Conservation (phyloP, 2,329 filamentous ascomycete species). For the Aspergillus fumigatus region DNA sequence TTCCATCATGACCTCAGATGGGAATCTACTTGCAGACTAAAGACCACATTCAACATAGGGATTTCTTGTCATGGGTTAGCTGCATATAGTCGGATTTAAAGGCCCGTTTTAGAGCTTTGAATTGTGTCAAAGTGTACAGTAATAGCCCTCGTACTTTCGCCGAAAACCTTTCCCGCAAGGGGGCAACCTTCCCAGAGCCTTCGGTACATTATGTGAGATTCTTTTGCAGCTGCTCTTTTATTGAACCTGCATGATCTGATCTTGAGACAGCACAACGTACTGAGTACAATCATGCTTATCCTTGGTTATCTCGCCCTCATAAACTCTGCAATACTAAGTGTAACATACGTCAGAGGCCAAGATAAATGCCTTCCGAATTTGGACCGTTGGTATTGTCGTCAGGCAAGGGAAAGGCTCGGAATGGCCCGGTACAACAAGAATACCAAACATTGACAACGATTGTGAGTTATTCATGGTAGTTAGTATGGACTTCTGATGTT, state of each 20-base stretch:
- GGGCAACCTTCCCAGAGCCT: background rate
- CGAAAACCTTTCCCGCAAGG: background rate
- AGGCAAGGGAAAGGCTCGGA: constrained; percentile 6
- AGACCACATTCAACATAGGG: background rate
- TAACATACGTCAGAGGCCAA: constrained; percentile 14
- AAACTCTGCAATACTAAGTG: background rate
- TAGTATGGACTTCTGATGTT: background rate
- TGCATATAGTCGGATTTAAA: background rate
- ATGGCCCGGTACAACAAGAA: constrained; percentile 2
- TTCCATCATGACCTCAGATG: background rate
- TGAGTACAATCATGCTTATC: background rate
- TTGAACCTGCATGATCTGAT: background rate
- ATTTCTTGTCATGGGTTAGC: background rate
- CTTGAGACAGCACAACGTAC: background rate
- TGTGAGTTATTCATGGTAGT: background rate
- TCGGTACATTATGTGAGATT: background rate
- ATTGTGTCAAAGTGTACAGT: background rate
- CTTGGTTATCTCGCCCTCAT: background rate
- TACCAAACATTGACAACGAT: constrained; percentile 9
- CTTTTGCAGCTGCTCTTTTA: background rate
- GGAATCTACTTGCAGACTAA: background rate
- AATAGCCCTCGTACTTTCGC: background rate
- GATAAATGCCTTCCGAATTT: constrained; percentile 9
- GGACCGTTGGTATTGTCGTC: background rate
- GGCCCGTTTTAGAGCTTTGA: background rate